A percentile compares a stretch with the other conserved stretches of the same genome.
Conservation (phyloP, 2,329 filamentous ascomycete species). For the Metarhizium robertsii region DNA sequence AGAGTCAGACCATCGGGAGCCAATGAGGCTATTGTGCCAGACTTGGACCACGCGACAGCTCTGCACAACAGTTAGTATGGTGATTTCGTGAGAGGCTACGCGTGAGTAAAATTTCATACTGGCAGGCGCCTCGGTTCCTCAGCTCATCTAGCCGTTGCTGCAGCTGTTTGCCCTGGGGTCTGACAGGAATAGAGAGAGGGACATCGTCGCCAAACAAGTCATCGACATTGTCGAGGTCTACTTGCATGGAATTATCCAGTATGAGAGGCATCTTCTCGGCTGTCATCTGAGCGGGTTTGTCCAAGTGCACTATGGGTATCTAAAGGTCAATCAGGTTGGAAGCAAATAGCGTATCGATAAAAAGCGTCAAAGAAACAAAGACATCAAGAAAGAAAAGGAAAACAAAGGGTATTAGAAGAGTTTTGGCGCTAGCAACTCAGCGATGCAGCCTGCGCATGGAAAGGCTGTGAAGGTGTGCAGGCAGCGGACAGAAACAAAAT, state of each 20-base stretch:
- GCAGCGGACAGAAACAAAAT: too few species aligned
- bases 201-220: conserved; percentile 69
- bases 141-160: conserved; percentile 68
- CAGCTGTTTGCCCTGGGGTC: conserved; percentile 47
- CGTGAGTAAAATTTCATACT: conserved; percentile 46
- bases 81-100: not conserved
- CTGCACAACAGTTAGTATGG: conserved; percentile 31
- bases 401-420: not conserved
- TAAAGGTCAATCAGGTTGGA: not conserved
- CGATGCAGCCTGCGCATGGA: not conserved
- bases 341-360: not conserved
- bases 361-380: not conserved
- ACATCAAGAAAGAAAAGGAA: not conserved
- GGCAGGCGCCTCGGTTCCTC: conserved; percentile 65
- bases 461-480: not conserved
- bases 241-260: conserved; percentile 34
- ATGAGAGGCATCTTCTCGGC: conserved; percentile 34
- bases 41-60: conserved; percentile 78
- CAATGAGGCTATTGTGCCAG: conserved; percentile 77
- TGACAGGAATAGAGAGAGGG: conserved; percentile 44
- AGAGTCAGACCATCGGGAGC: conserved; percentile 60
- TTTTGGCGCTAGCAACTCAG: not conserved
- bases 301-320: not conserved
- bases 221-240: conserved; percentile 52
- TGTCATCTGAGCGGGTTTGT: conserved; percentile 18